Conservation (phyloP, 306 rosid genomes). For the Vigna hirtella region DNA sequence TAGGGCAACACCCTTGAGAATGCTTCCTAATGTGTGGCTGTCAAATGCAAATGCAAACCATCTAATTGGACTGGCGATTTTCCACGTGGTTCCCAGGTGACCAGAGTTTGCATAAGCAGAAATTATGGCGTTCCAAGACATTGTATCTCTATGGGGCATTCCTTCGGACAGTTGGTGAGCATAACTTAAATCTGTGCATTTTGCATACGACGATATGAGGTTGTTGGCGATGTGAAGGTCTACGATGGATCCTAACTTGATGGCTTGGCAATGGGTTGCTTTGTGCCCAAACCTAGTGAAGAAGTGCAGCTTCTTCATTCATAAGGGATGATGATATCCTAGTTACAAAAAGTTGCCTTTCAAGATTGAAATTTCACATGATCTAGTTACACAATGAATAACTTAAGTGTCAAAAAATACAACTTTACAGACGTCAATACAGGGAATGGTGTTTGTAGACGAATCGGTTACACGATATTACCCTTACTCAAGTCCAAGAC, state of each 20-base stretch:
- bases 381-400: too few relatives aligned
- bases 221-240: conserved; percentile 73
- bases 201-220: conserved; percentile 53
- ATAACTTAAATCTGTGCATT: conserved; percentile 43
- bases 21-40: conserved; percentile 79
- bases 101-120: conserved; percentile 57
- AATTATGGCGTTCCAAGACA: conserved; percentile 85
- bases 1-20: conserved; percentile 67
- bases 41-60: conserved; percentile 53
- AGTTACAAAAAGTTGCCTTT: too few relatives aligned
- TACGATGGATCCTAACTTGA: conserved; percentile 60
- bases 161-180: conserved; percentile 67
- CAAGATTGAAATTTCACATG: too few relatives aligned
- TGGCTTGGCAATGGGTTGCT: conserved; percentile 58
- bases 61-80: conserved; percentile 58
- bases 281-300: conserved; percentile 49
- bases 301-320: conserved; percentile 60
- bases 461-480: too few relatives aligned
- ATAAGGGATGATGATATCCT: neutral
- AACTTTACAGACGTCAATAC: too few relatives aligned
- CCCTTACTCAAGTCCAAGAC: too few relatives aligned
- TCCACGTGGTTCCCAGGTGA: conserved; percentile 50
- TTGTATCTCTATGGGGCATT: conserved; percentile 68
- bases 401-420: too few relatives aligned
- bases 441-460: too few relatives aligned